Evolutionary conservation across 306 rosid genomes (phyloP).

Genomic region (Acacia acuminata): DNA sequence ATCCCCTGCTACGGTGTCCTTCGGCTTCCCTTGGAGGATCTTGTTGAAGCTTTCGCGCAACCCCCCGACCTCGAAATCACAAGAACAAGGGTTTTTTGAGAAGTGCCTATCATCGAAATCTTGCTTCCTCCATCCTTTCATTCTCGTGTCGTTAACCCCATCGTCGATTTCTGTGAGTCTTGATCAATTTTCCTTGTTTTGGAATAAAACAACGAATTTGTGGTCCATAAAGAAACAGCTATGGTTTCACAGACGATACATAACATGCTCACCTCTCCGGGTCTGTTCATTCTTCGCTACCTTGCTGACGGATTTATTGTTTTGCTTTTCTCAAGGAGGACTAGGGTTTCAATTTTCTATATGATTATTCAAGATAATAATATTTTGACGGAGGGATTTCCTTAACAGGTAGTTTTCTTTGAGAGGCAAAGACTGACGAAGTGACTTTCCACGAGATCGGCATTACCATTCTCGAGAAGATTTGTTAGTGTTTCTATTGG

Average conservation of each 20-base stretch:
- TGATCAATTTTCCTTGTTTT: slow-evolving; percentile 2
- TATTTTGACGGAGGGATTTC: background rate
- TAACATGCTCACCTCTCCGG: slow-evolving; percentile 97
- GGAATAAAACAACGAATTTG: slow-evolving; percentile 47
- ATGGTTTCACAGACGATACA: slow-evolving; percentile 99
- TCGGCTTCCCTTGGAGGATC: background rate
- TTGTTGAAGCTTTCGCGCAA: background rate
- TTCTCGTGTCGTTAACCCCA: background rate
- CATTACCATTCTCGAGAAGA: slow-evolving; percentile 95
- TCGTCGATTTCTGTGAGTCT: background rate
- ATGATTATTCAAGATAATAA: background rate
- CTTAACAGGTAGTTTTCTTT: slow-evolving; percentile 79
- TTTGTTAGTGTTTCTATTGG: slow-evolving; percentile 97
- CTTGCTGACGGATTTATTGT: background rate
- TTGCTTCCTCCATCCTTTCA: too few relatives aligned
- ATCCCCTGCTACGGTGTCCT: background rate
- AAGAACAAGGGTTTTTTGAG: background rate
- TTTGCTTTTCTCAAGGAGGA: background rate
- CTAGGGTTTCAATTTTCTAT: slow-evolving; percentile 30
- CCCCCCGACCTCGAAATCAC: background rate
- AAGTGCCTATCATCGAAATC: background rate
- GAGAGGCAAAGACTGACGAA: slow-evolving; percentile 77
- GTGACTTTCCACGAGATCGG: slow-evolving; percentile 96
- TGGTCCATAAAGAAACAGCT: slow-evolving; percentile 90
- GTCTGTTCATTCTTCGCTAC: slow-evolving; percentile 31